Conservation (phyloP, 306 rosid genomes). For the Rosa persica region DNA sequence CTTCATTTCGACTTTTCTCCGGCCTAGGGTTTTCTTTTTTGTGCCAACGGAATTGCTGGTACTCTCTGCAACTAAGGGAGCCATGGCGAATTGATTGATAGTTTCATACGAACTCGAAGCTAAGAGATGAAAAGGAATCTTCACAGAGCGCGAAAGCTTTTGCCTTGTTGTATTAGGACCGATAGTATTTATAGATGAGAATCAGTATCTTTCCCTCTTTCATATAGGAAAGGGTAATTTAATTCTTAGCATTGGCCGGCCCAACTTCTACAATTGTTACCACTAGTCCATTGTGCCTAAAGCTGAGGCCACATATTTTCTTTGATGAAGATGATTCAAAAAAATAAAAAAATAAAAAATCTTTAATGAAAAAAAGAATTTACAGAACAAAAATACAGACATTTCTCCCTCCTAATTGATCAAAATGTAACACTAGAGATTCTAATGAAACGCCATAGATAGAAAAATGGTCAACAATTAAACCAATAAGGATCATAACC, state of each 20-base stretch:
- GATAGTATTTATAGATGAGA: background rate
- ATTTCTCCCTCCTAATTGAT: too few species aligned
- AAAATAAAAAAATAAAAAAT: too few species aligned
- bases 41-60: background rate
- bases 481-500: background rate
- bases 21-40: conserved; percentile 19
- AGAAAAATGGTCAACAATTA: background rate
- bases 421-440: too few species aligned
- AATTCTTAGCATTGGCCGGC: background rate
- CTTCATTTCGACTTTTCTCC: conserved; percentile 17
- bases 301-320: too few species aligned
- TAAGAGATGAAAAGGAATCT: background rate
- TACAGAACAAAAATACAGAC: too few species aligned
- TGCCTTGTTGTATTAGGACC: background rate
- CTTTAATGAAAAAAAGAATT: too few species aligned
- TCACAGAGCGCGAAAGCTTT: background rate
- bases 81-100: background rate
- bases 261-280: background rate
- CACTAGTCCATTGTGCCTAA: too few species aligned
- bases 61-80: background rate
- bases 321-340: too few species aligned
- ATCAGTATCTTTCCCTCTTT: background rate
- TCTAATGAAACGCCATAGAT: too few species aligned
- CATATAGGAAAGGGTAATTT: background rate
- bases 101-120: background rate